These are phyloP conservation scores for Glycyrrhiza uralensis DNA, from an alignment of 306 rosid genomes.

Conservation along the genomic window DNA sequence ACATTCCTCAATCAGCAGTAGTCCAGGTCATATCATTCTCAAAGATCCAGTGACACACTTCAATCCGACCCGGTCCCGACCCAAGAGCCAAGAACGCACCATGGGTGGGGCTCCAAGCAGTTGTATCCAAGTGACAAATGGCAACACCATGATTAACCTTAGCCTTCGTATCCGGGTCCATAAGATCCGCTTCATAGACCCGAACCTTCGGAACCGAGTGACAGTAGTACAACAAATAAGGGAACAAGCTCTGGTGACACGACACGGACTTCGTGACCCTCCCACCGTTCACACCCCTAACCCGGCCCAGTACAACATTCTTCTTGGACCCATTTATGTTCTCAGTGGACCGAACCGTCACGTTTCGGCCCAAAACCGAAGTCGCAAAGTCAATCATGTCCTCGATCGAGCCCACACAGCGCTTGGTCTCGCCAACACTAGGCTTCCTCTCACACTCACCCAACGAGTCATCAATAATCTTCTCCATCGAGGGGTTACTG, in stretches of 20 bases:
- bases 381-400: slow-evolving; percentile 87
- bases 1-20: not conserved
- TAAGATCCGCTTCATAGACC: slow-evolving; percentile 75
- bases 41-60: slow-evolving; percentile 92
- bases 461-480: slow-evolving; percentile 40
- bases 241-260: slow-evolving; percentile 79
- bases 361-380: slow-evolving; percentile 52
- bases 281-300: slow-evolving; percentile 64
- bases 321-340: slow-evolving; percentile 50
- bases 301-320: slow-evolving; percentile 48
- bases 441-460: slow-evolving; percentile 69
- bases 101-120: slow-evolving; percentile 74
- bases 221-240: slow-evolving; percentile 75
- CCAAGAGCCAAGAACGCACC: slow-evolving; percentile 79
- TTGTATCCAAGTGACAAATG: slow-evolving; percentile 83
- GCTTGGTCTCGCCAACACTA: slow-evolving; percentile 69
- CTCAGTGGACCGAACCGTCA: slow-evolving; percentile 54
- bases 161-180: slow-evolving; percentile 49
- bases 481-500: slow-evolving; percentile 61
- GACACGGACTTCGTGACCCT: slow-evolving; percentile 66
- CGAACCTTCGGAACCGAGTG: slow-evolving; percentile 92
- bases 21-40: slow-evolving; percentile 85
- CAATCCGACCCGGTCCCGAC: slow-evolving; percentile 63
- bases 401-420: slow-evolving; percentile 68
- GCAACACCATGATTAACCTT: slow-evolving; percentile 76